Conservation (phyloP, 176 grass and related monocot species). For the Eragrostis curvula region DNA sequence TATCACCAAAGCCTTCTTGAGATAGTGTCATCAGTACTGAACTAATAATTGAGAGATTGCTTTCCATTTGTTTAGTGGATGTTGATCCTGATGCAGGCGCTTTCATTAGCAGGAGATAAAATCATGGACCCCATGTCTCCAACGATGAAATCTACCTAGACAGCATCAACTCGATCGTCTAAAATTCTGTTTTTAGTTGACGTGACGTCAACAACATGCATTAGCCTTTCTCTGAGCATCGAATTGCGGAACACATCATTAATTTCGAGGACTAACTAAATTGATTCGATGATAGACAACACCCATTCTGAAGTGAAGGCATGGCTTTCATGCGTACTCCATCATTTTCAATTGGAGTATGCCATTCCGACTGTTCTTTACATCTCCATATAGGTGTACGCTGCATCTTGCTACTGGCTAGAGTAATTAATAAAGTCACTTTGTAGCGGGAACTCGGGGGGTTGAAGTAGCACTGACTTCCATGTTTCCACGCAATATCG, state of each 20-base stretch:
- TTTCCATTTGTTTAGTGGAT: background rate
- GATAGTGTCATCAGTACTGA: background rate
- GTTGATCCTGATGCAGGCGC: slow-evolving; percentile 4
- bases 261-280: background rate
- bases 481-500: background rate
- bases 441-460: background rate
- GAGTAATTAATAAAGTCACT: too few relatives aligned
- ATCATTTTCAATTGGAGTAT: too few relatives aligned
- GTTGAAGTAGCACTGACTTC: background rate
- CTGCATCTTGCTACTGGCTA: too few relatives aligned
- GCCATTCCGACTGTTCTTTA: too few relatives aligned
- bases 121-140: background rate
- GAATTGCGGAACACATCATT: background rate
- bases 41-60: background rate
- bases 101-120: background rate
- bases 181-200: background rate
- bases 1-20: background rate
- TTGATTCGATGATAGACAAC: background rate
- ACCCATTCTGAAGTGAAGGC: background rate
- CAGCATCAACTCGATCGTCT: background rate
- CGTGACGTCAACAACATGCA: slow-evolving; percentile 15
- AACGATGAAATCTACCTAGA: background rate
- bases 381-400: too few relatives aligned
- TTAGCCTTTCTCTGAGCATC: slow-evolving; percentile 8
- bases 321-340: background rate